Percentiles rank a stretch among this genome's conserved stretches.
These are phyloP conservation scores for Fusarium nisikadoi DNA, from an alignment of 2,329 filamentous ascomycete genomes.

Conservation along the genomic window DNA sequence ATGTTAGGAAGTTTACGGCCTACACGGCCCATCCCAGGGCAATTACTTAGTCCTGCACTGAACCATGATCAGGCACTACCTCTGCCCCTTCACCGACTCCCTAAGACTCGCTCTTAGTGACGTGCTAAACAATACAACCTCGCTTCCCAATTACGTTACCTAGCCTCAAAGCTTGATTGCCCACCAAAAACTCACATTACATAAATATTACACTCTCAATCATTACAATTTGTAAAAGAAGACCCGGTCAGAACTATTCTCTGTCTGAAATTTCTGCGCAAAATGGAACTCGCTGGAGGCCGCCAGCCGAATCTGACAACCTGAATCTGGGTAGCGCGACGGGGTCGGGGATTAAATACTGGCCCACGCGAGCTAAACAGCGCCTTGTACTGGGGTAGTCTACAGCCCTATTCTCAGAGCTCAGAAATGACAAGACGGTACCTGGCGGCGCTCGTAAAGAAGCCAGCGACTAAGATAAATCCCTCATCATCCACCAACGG, in stretches of 20 bases:
- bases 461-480: background rate
- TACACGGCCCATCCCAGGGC: rapidly evolving
- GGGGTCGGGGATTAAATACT: background rate
- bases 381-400: background rate
- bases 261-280: no score
- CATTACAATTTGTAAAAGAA: rapidly evolving
- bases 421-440: background rate
- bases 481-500: background rate
- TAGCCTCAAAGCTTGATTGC: background rate
- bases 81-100: background rate
- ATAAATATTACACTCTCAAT: background rate
- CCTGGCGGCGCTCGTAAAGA: background rate
- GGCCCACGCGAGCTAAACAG: background rate
- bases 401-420: background rate
- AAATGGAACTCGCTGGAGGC: background rate
- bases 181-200: background rate
- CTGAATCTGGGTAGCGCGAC: background rate
- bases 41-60: rapidly evolving
- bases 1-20: no score
- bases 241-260: no score
- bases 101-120: no score
- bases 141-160: rapidly evolving
- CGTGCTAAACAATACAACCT: rapidly evolving
- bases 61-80: background rate
- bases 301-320: background rate